These are phyloP conservation scores for Dacryopinax primogenitus DNA, from an alignment of 768 basidiomycete species.

Conservation along the genomic window DNA sequence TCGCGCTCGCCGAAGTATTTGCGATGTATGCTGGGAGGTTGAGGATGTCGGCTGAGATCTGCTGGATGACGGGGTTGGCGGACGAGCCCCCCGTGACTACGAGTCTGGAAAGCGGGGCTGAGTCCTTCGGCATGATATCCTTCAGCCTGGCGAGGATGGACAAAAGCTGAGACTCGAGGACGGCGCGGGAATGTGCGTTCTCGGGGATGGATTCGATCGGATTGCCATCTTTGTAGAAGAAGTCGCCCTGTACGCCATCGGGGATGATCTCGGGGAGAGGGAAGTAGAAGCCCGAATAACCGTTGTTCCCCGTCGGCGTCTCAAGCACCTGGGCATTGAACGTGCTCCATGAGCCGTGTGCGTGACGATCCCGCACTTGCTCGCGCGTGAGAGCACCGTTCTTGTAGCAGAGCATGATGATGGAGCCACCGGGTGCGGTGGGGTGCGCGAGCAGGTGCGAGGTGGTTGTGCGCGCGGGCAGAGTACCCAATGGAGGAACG, in stretches of 20 bases:
- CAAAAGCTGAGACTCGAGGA: conserved; percentile 74
- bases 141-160: conserved; percentile 62
- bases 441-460: conserved; percentile 67
- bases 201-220: conserved; percentile 30
- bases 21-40: conserved; percentile 60
- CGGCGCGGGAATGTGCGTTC: conserved; percentile 52
- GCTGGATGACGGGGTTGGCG: conserved; percentile 56
- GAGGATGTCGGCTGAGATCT: conserved; percentile 68
- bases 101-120: conserved; percentile 48
- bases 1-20: conserved; percentile 49
- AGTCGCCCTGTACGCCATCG: conserved; percentile 56
- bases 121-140: conserved; percentile 45
- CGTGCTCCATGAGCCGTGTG: conserved; percentile 45
- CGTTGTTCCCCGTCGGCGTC: conserved; percentile 45
- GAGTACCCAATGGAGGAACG: conserved; percentile 45
- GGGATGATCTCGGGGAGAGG: conserved; percentile 82
- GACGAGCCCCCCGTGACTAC: conserved; percentile 71
- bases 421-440: conserved; percentile 44
- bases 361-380: conserved; percentile 55
- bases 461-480: conserved; percentile 57
- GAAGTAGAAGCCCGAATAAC: conserved; percentile 63
- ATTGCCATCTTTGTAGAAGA: conserved; percentile 39
- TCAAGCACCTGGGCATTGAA: conserved; percentile 56
- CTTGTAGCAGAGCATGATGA: conserved; percentile 88
- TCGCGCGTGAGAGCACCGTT: conserved; percentile 75